These are phyloP conservation scores for Papiliotrema laurentii DNA, from an alignment of 1,284 basidiomycete genomes.

Conservation along the genomic window DNA sequence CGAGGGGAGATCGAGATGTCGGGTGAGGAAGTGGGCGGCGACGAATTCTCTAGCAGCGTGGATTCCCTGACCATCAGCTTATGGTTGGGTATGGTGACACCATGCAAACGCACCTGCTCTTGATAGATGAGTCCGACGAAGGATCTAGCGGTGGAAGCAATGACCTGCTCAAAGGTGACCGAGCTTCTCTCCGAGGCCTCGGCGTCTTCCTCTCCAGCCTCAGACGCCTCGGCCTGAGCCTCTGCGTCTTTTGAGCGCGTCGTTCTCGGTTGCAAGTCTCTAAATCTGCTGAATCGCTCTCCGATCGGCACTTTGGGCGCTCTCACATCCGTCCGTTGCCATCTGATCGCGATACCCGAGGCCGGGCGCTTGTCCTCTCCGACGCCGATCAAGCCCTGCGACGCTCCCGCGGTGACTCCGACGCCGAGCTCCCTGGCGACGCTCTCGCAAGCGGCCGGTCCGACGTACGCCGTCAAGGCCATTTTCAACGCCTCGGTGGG, in stretches of 20 bases:
- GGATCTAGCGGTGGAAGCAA: slow-evolving; percentile 50
- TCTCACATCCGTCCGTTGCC: slow-evolving; percentile 58
- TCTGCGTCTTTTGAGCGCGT: slow-evolving; percentile 1
- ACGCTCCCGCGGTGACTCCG: slow-evolving; percentile 26
- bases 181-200: slow-evolving; percentile 8
- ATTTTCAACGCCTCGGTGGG: slow-evolving; percentile 86
- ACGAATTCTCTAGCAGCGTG: slow-evolving; percentile 76
- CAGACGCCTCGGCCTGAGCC: slow-evolving; percentile 6
- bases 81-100: slow-evolving; percentile 11
- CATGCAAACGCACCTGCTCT: slow-evolving; percentile 48
- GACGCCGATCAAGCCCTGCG: slow-evolving; percentile 10
- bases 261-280: slow-evolving; percentile 1
- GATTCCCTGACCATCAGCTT: slow-evolving; percentile 58
- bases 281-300: slow-evolving; percentile 3
- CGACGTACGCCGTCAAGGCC: slow-evolving; percentile 85
- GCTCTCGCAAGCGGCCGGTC: slow-evolving; percentile 71
- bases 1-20: slow-evolving; percentile 70
- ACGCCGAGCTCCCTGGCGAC: slow-evolving; percentile 72
- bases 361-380: slow-evolving; percentile 12
- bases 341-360: slow-evolving; percentile 49
- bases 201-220: slow-evolving; percentile 7
- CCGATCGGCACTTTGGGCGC: neutral
- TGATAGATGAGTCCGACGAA: slow-evolving; percentile 55
- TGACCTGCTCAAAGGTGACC: slow-evolving; percentile 41
- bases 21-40: slow-evolving; percentile 76